Percentiles rank a stretch among this genome's conserved stretches.
These are phyloP conservation scores for Arxiozyma heterogenica DNA, from an alignment of 1,139 yeast species.

Conservation along the genomic window DNA sequence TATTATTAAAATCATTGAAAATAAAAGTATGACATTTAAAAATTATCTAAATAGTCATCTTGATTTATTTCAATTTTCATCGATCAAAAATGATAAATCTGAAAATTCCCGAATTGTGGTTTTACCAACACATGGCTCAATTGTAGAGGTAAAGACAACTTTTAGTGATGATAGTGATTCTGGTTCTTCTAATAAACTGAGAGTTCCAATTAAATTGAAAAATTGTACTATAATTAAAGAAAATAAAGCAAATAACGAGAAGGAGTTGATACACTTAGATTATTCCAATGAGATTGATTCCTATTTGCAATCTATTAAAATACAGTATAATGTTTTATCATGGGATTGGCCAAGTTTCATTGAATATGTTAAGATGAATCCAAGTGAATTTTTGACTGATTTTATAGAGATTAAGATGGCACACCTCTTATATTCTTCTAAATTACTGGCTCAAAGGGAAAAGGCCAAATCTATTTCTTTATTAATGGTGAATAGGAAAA, in stretches of 20 bases:
- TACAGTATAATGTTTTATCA: slow-evolving; percentile 18
- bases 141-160: slow-evolving; percentile 14
- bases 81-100: slow-evolving; percentile 13
- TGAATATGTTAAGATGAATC: slow-evolving; percentile 9
- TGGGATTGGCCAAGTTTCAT: slow-evolving; percentile 24
- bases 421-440: slow-evolving; percentile 24
- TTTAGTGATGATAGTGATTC: slow-evolving; percentile 3
- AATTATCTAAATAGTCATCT: slow-evolving; percentile 30
- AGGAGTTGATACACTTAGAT: slow-evolving; percentile 25
- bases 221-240: slow-evolving; percentile 25
- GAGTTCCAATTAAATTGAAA: slow-evolving; percentile 25
- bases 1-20: slow-evolving; percentile 33
- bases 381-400: slow-evolving; percentile 2
- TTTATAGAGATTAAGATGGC: slow-evolving; percentile 3
- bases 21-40: slow-evolving; percentile 26
- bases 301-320: slow-evolving; percentile 19
- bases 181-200: slow-evolving; percentile 3
- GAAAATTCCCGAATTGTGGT: slow-evolving; percentile 23
- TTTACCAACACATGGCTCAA: slow-evolving; percentile 28
- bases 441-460: slow-evolving; percentile 19
- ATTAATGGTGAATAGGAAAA: slow-evolving; percentile 25
- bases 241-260: slow-evolving; percentile 8
- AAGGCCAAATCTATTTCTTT: slow-evolving; percentile 25
- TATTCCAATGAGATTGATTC: slow-evolving; percentile 26
- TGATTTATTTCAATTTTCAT: slow-evolving; percentile 23